These are phyloP conservation scores for Tylopilus orsonianus DNA, from an alignment of 1,284 basidiomycete species.

Conservation along the genomic window DNA sequence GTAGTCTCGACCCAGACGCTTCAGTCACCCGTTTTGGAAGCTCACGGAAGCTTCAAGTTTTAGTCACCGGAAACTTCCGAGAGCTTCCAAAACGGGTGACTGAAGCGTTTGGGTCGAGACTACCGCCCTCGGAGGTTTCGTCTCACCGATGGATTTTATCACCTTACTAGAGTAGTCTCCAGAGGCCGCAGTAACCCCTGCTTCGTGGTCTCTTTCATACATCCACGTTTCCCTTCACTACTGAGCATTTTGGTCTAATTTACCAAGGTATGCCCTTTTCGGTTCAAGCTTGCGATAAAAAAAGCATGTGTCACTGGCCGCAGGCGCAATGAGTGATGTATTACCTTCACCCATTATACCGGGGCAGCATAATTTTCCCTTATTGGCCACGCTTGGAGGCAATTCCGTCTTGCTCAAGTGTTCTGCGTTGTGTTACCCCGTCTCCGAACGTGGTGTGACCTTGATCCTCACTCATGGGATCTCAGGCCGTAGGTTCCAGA, in stretches of 20 bases:
- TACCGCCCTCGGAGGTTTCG: not conserved
- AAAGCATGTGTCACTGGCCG: not conserved
- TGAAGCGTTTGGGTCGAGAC: no score
- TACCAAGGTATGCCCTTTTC: no score
- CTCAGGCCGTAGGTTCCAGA: slow-evolving; percentile 25
- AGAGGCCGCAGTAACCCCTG: not conserved
- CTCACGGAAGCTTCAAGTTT: no score
- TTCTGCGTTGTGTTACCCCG: slow-evolving; percentile 26
- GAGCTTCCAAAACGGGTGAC: no score
- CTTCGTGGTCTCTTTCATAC: not conserved
- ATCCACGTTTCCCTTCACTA: not conserved
- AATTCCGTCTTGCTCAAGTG: slow-evolving; percentile 18
- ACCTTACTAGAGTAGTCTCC: no score
- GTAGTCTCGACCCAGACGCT: no score
- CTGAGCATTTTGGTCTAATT: not conserved
- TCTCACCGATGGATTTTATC: not conserved
- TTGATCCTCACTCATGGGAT: slow-evolving; percentile 30
- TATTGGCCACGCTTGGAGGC: slow-evolving; percentile 18
- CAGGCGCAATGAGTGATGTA: slow-evolving; percentile 8
- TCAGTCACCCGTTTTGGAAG: no score
- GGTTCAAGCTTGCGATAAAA: not conserved
- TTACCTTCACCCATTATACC: slow-evolving; percentile 10
- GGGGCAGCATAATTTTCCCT: slow-evolving; percentile 22
- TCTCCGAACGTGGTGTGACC: slow-evolving; percentile 29
- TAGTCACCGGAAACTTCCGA: no score